A percentile compares a stretch with the other conserved stretches of the same genome.
These are phyloP conservation scores for Botrytis medusae DNA, from an alignment of 2,329 filamentous ascomycete species.

Conservation along the genomic window DNA sequence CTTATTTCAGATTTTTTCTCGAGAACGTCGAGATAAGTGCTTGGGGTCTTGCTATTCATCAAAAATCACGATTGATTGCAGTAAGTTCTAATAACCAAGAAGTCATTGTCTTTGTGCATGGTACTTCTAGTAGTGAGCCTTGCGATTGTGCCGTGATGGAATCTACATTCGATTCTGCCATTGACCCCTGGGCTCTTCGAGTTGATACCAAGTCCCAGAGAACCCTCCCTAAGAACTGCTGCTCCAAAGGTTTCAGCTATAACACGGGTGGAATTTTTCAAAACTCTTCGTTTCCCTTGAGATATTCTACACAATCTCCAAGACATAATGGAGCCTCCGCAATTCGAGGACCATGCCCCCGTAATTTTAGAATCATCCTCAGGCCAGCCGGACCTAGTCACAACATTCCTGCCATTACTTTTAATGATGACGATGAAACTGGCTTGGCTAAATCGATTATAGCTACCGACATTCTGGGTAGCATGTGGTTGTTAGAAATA, in stretches of 20 bases:
- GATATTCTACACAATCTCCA: no score
- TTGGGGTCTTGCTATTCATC: conserved; percentile 65
- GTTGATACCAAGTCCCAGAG: neutral
- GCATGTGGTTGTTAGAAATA: conserved; percentile 22
- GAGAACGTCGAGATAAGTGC: conserved; percentile 76
- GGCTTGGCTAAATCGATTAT: conserved; percentile 32
- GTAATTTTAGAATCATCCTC: conserved; percentile 26
- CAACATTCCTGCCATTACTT: conserved; percentile 39
- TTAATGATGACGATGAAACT: conserved; percentile 28
- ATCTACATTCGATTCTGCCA: neutral
- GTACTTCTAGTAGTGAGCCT: neutral
- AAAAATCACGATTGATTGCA: conserved; percentile 78
- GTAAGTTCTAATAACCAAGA: conserved; percentile 72
- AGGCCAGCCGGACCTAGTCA: conserved; percentile 18
- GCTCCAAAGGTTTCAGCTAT: neutral
- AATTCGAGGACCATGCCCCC: neutral
- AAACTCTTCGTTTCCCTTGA: neutral
- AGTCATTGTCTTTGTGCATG: conserved; percentile 51
- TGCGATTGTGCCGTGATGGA: neutral
- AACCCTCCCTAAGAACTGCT: neutral
- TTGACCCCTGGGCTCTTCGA: neutral
- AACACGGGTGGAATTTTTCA: neutral
- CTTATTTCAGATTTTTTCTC: conserved; percentile 58
- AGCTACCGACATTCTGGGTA: conserved; percentile 35
- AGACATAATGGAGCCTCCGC: neutral